phyloP scores from a whole-genome alignment of 2,329 filamentous ascomycete species.

The Parafenestella ontariensis region DNA sequence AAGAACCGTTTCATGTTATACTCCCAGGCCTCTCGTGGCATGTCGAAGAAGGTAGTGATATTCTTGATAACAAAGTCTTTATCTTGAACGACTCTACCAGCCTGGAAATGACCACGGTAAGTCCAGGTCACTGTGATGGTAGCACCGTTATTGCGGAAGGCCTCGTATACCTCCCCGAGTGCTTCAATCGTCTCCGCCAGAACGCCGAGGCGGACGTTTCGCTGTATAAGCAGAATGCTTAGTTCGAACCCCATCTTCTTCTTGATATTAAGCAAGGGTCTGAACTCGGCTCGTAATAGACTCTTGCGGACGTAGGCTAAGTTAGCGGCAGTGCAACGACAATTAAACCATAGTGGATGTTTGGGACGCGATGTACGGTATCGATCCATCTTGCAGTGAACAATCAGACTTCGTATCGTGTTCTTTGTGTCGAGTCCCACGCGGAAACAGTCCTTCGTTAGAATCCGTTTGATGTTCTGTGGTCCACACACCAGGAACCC shows the following conservation, averaged over 20 bases:
- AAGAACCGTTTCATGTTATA: too few species aligned
- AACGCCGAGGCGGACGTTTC: neutral
- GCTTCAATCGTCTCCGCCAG: neutral
- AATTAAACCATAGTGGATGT: neutral
- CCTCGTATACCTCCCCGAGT: neutral
- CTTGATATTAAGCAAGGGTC: neutral
- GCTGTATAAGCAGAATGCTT: neutral
- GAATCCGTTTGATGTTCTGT: neutral
- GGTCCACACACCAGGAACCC: constrained; percentile 1
- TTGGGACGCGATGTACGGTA: constrained; percentile 2
- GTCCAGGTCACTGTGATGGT: constrained; percentile 2
- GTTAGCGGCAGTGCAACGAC: too few species aligned
- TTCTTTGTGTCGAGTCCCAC: neutral
- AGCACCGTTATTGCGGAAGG: neutral
- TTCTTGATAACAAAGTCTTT: too few species aligned
- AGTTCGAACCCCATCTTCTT: constrained; percentile 1
- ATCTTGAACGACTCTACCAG: too few species aligned
- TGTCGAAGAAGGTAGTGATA: too few species aligned
- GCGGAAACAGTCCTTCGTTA: neutral
- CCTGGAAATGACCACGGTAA: constrained; percentile 1
- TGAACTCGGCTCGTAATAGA: neutral
- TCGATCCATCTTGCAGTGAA: constrained; percentile 6
- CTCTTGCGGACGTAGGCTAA: neutral
- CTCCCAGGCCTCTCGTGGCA: too few species aligned
- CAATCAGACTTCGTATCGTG: constrained; percentile 1